Evolutionary conservation across 2,329 filamentous ascomycete species (phyloP).

Genomic region (Amesomyces nigricolor): DNA sequence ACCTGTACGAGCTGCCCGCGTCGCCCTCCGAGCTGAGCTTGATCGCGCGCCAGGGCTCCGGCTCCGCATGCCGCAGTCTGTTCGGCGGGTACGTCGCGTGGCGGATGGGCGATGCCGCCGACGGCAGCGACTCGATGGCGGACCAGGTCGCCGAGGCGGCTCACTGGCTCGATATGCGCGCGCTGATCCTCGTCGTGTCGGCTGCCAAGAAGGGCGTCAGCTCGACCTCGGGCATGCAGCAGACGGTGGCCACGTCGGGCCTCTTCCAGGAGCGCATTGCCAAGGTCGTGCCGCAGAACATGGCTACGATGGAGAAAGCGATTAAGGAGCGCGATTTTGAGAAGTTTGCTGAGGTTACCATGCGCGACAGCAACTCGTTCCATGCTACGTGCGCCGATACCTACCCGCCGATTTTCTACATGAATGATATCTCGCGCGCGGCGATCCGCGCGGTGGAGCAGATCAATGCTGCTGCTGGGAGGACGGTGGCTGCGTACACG

Average conservation of each 20-base stretch:
- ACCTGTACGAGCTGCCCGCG: conserved; percentile 81
- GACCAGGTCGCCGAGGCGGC: conserved; percentile 80
- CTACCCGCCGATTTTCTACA: conserved; percentile 95
- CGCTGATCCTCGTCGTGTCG: conserved; percentile 82
- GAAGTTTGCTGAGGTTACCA: conserved; percentile 82
- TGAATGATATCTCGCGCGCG: conserved; percentile 87
- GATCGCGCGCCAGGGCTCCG: conserved; percentile 89
- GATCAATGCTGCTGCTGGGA: conserved; percentile 75
- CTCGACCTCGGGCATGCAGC: conserved; percentile 93
- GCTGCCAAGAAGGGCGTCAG: conserved; percentile 95
- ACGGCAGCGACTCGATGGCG: conserved; percentile 82
- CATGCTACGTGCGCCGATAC: conserved; percentile 93
- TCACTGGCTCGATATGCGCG: conserved; percentile 95
- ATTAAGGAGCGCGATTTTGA: conserved; percentile 75
- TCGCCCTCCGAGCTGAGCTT: conserved; percentile 77
- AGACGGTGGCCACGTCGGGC: conserved; percentile 85
- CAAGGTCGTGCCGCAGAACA: conserved; percentile 73
- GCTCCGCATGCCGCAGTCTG: conserved; percentile 86
- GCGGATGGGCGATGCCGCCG: conserved; percentile 68
- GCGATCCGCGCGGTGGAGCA: conserved; percentile 84
- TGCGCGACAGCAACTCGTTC: conserved; percentile 96
- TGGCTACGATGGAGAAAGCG: conserved; percentile 79
- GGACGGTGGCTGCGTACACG: conserved; percentile 84
- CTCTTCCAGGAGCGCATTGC: conserved; percentile 74
- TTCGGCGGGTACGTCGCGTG: conserved; percentile 97